A percentile compares a stretch with the other conserved stretches of the same genome.
Conservation (phyloP, 192 early-diverging fungal genomes). For the Chytriomyces hyalinus region DNA sequence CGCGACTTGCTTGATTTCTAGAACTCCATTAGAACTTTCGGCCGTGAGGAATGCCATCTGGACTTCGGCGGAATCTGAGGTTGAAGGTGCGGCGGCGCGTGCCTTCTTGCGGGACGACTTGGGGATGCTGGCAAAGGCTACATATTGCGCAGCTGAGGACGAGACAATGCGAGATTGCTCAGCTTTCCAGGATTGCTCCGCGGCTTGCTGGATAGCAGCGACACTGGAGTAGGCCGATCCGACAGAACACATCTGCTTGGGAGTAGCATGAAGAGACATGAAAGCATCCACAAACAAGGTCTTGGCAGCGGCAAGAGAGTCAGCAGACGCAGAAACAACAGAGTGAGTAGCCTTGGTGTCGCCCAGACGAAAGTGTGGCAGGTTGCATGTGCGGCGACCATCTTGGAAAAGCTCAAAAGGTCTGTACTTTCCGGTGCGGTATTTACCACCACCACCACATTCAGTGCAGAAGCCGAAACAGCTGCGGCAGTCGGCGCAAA, state of each 20-base stretch:
- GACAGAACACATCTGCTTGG: conserved; percentile 16
- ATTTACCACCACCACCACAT: conserved; percentile 54
- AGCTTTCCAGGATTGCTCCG: conserved; percentile 4
- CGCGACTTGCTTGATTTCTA: conserved; percentile 18
- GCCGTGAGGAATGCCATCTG: conserved; percentile 36
- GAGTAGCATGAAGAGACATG: conserved; percentile 16
- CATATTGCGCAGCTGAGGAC: neutral
- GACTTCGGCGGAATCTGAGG: conserved; percentile 12
- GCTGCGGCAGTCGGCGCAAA: conserved; percentile 39
- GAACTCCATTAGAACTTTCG: neutral
- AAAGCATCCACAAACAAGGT: conserved; percentile 28
- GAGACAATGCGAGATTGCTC: conserved; percentile 15
- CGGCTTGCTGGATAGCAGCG: conserved; percentile 6
- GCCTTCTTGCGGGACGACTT: conserved; percentile 36
- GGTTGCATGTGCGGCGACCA: conserved; percentile 45
- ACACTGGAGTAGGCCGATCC: conserved; percentile 5
- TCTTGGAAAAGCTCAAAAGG: conserved; percentile 50
- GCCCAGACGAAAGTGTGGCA: conserved; percentile 49
- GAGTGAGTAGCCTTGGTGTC: conserved; percentile 28
- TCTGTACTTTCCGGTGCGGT: conserved; percentile 55
- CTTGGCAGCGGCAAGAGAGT: conserved; percentile 15
- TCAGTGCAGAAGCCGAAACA: conserved; percentile 47
- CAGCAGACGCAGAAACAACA: neutral
- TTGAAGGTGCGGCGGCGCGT: conserved; percentile 2
- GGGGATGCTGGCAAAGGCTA: conserved; percentile 31